These are phyloP conservation scores for Colletotrichum eleusines DNA, from an alignment of 2,329 filamentous ascomycete species.

Conservation along the genomic window DNA sequence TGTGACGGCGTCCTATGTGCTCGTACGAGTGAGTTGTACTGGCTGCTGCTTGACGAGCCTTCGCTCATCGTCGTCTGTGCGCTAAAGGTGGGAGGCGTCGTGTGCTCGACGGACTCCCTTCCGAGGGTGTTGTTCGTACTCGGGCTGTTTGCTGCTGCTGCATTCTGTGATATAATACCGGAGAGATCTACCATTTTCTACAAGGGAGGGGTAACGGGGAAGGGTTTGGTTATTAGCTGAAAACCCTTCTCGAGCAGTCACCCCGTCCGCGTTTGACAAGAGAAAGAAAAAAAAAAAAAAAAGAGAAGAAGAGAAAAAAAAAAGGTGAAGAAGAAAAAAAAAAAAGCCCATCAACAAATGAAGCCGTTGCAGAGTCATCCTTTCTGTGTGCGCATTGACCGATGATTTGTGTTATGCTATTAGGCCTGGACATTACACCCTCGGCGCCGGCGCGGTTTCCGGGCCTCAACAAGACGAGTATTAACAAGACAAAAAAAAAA, in stretches of 20 bases:
- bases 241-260: constrained; percentile 2
- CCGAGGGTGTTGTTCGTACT: constrained; percentile 15
- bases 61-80: constrained; percentile 14
- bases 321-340: no score
- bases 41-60: constrained; percentile 19
- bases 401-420: background rate
- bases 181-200: constrained; percentile 43
- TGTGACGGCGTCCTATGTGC: constrained; percentile 13
- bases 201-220: background rate
- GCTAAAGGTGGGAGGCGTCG: constrained; percentile 7
- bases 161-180: constrained; percentile 39
- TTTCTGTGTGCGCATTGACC: background rate
- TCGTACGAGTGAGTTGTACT: constrained; percentile 12
- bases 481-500: constrained; percentile 4
- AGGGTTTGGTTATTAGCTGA: constrained; percentile 29
- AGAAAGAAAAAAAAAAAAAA: no score
- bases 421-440: no score
- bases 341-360: background rate
- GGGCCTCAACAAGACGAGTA: background rate
- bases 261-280: constrained; percentile 1
- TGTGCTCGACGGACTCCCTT: constrained; percentile 16
- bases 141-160: constrained; percentile 29
- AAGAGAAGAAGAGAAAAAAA: no score
- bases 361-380: background rate
- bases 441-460: background rate